These are phyloP conservation scores for Tetragonia tetragonoides DNA, from an alignment of 148 eudicot genomes.

Conservation along the genomic window DNA sequence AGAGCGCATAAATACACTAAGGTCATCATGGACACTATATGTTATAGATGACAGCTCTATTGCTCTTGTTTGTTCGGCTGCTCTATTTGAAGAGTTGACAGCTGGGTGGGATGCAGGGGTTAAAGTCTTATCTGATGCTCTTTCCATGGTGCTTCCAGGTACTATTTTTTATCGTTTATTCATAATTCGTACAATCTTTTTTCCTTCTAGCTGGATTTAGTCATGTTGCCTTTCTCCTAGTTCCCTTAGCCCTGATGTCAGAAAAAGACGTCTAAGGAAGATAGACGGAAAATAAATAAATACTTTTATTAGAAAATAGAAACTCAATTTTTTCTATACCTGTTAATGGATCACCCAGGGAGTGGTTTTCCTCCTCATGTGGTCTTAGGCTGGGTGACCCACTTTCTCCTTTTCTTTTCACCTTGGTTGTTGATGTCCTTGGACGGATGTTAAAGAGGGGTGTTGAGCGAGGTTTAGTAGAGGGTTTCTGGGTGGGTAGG, in stretches of 20 bases:
- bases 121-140: slow-evolving; percentile 65
- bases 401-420: too few relatives aligned
- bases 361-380: too few relatives aligned
- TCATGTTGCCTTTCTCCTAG: neutral
- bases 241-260: neutral
- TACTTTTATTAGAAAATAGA: too few relatives aligned
- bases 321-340: too few relatives aligned
- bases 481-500: too few relatives aligned
- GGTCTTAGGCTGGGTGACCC: too few relatives aligned
- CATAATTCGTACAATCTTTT: neutral
- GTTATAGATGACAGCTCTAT: slow-evolving; percentile 54
- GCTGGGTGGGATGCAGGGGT: slow-evolving; percentile 64
- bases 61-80: slow-evolving; percentile 81
- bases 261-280: too few relatives aligned
- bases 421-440: too few relatives aligned
- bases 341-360: too few relatives aligned
- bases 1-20: slow-evolving; percentile 50
- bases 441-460: too few relatives aligned
- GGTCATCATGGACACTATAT: slow-evolving; percentile 63
- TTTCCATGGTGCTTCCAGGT: slow-evolving; percentile 95
- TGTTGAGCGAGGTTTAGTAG: too few relatives aligned
- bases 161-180: neutral
- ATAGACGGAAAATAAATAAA: too few relatives aligned
- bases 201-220: neutral
- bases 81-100: slow-evolving; percentile 88